Conservation (phyloP, 352 stramenopile genomes). For the Halophytophthora batemanensis region DNA sequence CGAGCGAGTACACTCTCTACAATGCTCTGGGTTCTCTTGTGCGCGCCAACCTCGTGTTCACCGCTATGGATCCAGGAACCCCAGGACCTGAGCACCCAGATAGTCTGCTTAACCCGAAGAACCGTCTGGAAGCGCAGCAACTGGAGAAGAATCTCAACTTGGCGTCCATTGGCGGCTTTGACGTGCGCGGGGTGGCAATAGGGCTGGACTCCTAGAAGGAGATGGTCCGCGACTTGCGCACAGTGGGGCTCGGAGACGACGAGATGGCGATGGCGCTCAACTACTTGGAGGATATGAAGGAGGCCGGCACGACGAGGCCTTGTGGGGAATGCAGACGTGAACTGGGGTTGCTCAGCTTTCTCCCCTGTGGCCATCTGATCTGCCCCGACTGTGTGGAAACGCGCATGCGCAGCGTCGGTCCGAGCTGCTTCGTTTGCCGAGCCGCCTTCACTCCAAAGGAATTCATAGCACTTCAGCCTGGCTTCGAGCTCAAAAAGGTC, state of each 20-base stretch:
- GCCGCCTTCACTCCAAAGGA: constrained; percentile 65
- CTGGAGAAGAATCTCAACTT: constrained; percentile 43
- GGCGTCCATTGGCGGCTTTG: constrained; percentile 37
- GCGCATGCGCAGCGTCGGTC: too few species aligned
- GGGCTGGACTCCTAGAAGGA: too few species aligned
- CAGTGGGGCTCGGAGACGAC: too few species aligned
- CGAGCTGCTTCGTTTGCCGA: constrained; percentile 42
- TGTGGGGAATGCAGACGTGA: constrained; percentile 74
- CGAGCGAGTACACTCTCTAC: constrained; percentile 56
- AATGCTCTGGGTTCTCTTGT: constrained; percentile 50
- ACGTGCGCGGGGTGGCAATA: constrained; percentile 28
- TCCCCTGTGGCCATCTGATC: constrained; percentile 86
- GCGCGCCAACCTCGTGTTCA: constrained; percentile 58
- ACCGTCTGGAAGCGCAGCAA: constrained; percentile 41
- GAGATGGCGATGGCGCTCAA: too few species aligned
- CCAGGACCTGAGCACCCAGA: constrained; percentile 48
- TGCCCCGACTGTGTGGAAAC: constrained; percentile 87
- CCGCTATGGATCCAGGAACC: constrained; percentile 43
- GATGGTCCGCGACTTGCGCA: too few species aligned
- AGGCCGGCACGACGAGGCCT: constrained; percentile 24
- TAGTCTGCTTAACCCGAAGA: constrained; percentile 62
- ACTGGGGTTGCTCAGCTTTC: constrained; percentile 81
- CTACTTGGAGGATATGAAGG: constrained; percentile 23
- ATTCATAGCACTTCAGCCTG: constrained; percentile 84
- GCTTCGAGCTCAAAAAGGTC: constrained; percentile 54